A percentile compares a stretch with the other conserved stretches of the same genome.
These are phyloP conservation scores for Phytophthora idaei DNA, from an alignment of 352 stramenopile species.

Conservation along the genomic window DNA sequence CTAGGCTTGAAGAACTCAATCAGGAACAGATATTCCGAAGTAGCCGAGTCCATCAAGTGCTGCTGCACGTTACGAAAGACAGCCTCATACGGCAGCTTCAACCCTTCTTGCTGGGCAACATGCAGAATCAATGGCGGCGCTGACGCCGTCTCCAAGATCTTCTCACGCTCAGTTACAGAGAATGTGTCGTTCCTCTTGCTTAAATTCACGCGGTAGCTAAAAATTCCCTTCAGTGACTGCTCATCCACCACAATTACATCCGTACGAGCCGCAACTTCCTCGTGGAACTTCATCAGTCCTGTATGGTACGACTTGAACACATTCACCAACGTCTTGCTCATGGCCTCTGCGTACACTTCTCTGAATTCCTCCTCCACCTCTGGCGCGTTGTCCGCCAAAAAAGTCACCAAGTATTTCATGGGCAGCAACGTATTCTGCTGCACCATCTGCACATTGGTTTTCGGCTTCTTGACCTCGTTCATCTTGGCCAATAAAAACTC, in stretches of 20 bases:
- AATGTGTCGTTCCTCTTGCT: conserved; percentile 97
- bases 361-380: conserved; percentile 95
- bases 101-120: conserved; percentile 91
- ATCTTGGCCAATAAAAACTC: conserved; percentile 96
- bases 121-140: conserved; percentile 94
- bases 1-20: conserved; percentile 93
- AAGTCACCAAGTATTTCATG: conserved; percentile 96
- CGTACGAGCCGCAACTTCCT: conserved; percentile 91
- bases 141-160: conserved; percentile 86
- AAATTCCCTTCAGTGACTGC: conserved; percentile 89
- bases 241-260: conserved; percentile 97
- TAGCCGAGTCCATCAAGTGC: conserved; percentile 97
- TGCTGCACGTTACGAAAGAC: conserved; percentile 96
- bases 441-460: conserved; percentile 99
- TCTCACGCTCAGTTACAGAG: conserved; percentile 89
- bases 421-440: conserved; percentile 97
- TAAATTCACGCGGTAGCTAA: conserved; percentile 91
- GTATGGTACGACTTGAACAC: conserved; percentile 98
- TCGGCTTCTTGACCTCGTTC: conserved; percentile 94
- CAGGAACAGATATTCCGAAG: conserved; percentile 97
- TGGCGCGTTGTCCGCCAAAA: conserved; percentile 92
- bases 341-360: conserved; percentile 96
- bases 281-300: conserved; percentile 94
- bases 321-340: conserved; percentile 95
- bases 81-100: conserved; percentile 96